A percentile compares a stretch with the other conserved stretches of the same genome.
These are phyloP conservation scores for Phytophthora sansomeana DNA, from an alignment of 352 stramenopile genomes.

Conservation along the genomic window DNA sequence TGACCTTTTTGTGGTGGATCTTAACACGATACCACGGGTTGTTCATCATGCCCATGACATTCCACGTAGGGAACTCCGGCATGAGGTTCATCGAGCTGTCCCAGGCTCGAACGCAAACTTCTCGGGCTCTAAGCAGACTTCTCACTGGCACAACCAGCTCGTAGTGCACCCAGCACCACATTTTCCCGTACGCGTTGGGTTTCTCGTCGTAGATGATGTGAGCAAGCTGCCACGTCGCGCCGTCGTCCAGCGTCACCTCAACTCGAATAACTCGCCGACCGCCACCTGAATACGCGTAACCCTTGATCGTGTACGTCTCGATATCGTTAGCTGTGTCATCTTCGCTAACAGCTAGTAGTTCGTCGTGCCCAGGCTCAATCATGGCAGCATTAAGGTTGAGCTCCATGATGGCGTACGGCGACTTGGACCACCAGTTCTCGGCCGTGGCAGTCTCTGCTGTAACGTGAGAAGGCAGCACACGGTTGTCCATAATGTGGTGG, in stretches of 20 bases:
- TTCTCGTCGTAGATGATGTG: conserved; percentile 72
- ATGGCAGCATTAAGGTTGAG: conserved; percentile 96
- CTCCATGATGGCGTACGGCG: conserved; percentile 96
- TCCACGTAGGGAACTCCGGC: conserved; percentile 93
- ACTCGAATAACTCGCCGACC: conserved; percentile 91
- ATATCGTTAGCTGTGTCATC: conserved; percentile 33
- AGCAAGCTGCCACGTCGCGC: conserved; percentile 85
- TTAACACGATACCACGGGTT: conserved; percentile 91
- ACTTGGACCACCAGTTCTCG: conserved; percentile 93
- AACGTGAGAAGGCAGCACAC: conserved; percentile 92
- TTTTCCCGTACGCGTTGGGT: conserved; percentile 89
- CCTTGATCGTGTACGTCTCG: conserved; percentile 77
- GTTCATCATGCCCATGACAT: conserved; percentile 96
- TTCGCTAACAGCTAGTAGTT: conserved; percentile 32
- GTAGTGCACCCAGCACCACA: conserved; percentile 96
- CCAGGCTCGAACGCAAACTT: conserved; percentile 92
- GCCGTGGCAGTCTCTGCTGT: conserved; percentile 86
- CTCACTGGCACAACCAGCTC: conserved; percentile 72
- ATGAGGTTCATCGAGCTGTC: conserved; percentile 94
- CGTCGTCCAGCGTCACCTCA: conserved; percentile 89
- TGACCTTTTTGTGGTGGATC: conserved; percentile 59
- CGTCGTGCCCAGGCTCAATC: conserved; percentile 80
- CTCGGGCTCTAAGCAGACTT: conserved; percentile 71
- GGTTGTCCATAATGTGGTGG: conserved; percentile 96
- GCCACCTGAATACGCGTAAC: conserved; percentile 94